Percentiles rank a stretch among this genome's conserved stretches.
These are phyloP conservation scores for Echinosophora koreensis DNA, from an alignment of 306 rosid genomes.

Conservation along the genomic window DNA sequence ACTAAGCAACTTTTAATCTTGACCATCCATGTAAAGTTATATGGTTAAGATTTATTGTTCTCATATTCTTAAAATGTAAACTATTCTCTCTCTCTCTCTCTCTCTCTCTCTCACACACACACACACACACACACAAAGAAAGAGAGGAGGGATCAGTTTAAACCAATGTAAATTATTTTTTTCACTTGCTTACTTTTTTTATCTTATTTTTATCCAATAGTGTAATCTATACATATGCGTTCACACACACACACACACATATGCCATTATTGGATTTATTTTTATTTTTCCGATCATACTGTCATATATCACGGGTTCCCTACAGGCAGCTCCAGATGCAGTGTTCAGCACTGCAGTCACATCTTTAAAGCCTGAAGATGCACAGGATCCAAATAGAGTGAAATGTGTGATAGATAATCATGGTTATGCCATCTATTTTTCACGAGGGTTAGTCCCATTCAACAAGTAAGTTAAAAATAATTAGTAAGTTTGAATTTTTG, in stretches of 20 bases:
- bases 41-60: too few species aligned
- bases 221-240: background rate
- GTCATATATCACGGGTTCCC: constrained; percentile 23
- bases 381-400: constrained; percentile 87
- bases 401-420: constrained; percentile 81
- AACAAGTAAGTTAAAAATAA: constrained; percentile 73
- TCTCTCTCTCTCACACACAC: too few species aligned
- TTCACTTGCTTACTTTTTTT: too few species aligned
- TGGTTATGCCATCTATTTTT: constrained; percentile 94
- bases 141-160: too few species aligned
- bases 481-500: background rate
- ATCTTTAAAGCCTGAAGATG: constrained; percentile 86
- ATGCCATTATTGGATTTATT: constrained; percentile 5
- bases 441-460: constrained; percentile 92
- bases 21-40: too few species aligned
- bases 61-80: too few species aligned
- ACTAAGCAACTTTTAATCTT: too few species aligned
- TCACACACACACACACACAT: too few species aligned
- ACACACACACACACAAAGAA: too few species aligned
- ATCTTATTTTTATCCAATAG: too few species aligned
- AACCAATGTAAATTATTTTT: too few species aligned
- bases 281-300: constrained; percentile 38
- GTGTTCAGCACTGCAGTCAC: constrained; percentile 99
- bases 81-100: too few species aligned
- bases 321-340: constrained; percentile 95